Conservation (phyloP, 176 grass and related monocot species). For the Oryza glumipatula region DNA sequence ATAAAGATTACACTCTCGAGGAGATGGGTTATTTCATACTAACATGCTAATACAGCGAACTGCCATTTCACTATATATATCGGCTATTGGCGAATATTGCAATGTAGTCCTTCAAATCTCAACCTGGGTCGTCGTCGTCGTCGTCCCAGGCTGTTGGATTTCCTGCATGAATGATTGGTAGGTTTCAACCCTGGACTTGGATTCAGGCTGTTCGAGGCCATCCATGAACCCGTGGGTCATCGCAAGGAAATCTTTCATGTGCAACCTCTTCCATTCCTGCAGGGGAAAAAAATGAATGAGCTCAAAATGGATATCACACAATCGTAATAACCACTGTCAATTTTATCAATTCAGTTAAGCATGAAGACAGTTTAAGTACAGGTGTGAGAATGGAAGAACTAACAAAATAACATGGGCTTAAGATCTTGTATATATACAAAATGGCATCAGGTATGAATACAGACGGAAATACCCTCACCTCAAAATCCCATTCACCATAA, state of each 20-base stretch:
- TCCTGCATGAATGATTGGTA: conserved; percentile 74
- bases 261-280: conserved; percentile 78
- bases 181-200: conserved; percentile 69
- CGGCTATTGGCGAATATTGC: conserved; percentile 21
- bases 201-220: conserved; percentile 49
- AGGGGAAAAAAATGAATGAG: not conserved
- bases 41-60: conserved; percentile 6
- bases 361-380: not conserved
- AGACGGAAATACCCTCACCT: conserved; percentile 56
- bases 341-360: not conserved
- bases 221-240: conserved; percentile 81
- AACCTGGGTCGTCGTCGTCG: conserved; percentile 33
- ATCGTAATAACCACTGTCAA: too few relatives aligned
- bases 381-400: not conserved
- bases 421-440: not conserved
- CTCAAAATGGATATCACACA: not conserved
- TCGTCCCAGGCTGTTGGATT: conserved; percentile 50
- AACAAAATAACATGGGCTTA: not conserved
- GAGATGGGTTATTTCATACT: too few relatives aligned
- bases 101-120: conserved; percentile 29
- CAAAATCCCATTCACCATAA: conserved; percentile 93
- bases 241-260: conserved; percentile 73
- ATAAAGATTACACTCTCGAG: too few relatives aligned
- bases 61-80: not conserved
- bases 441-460: conserved; percentile 3